Evolutionary conservation across 768 basidiomycete genomes (phyloP).

Genomic region (Lactarius indigo): DNA sequence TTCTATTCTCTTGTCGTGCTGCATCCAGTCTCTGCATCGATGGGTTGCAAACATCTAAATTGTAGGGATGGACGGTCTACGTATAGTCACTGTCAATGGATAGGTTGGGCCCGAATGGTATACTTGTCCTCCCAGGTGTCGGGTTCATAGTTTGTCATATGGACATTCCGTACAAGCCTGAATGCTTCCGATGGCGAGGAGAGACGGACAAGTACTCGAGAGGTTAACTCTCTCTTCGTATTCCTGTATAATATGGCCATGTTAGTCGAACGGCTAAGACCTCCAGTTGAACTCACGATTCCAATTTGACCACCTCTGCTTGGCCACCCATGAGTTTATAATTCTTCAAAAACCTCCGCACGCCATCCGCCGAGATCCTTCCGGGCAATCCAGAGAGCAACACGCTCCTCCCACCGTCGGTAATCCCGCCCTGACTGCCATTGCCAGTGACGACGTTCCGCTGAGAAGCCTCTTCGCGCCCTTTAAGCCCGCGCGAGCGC

Average conservation of each 20-base stretch:
- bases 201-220: conserved; percentile 55
- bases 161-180: conserved; percentile 57
- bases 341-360: conserved; percentile 42
- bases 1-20: conserved; percentile 14
- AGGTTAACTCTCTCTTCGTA: conserved; percentile 38
- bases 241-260: background rate
- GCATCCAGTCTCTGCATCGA: background rate
- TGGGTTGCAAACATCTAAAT: background rate
- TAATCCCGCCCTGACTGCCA: conserved; percentile 52
- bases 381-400: conserved; percentile 61
- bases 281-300: conserved; percentile 39
- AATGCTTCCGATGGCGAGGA: conserved; percentile 63
- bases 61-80: conserved; percentile 20
- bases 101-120: conserved; percentile 45
- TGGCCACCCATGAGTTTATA: conserved; percentile 45
- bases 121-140: conserved; percentile 38
- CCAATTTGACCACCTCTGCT: conserved; percentile 48
- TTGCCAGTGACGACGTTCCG: conserved; percentile 37
- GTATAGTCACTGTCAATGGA: conserved; percentile 40
- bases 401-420: conserved; percentile 50
- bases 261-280: conserved; percentile 1
- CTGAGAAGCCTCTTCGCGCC: conserved; percentile 38
- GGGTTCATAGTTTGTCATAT: conserved; percentile 50
- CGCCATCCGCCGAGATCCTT: conserved; percentile 34
- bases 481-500: conserved; percentile 39